Percentiles rank a stretch among this genome's conserved stretches.
phyloP scores from a whole-genome alignment of 2,329 filamentous ascomycete species.

The Canariomyces notabilis region DNA sequence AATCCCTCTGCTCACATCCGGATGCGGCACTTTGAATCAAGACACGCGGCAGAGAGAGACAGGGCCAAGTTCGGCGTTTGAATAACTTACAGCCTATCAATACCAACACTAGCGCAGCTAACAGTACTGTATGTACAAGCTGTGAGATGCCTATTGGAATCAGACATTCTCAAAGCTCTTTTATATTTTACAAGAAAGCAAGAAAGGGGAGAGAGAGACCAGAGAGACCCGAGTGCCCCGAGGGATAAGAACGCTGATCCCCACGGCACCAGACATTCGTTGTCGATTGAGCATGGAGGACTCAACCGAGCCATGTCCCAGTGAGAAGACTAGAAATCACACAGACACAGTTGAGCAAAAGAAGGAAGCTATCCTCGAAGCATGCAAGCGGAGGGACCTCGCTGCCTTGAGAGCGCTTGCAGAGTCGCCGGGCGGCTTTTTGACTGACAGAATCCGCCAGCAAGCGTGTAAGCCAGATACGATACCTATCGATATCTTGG shows the following conservation, averaged over 20 bases:
- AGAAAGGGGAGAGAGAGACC: neutral
- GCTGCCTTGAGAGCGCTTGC: conserved; percentile 53
- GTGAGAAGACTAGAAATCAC: conserved; percentile 13
- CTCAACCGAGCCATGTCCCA: conserved; percentile 1
- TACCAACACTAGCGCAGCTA: too few relatives aligned
- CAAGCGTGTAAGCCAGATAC: conserved; percentile 63
- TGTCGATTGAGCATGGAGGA: conserved; percentile 9
- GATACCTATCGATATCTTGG: neutral
- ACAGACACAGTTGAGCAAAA: conserved; percentile 29
- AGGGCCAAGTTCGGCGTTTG: neutral
- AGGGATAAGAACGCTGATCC: neutral
- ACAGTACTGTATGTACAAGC: neutral
- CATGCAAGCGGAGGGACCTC: conserved; percentile 56
- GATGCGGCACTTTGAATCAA: neutral
- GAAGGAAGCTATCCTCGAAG: conserved; percentile 48
- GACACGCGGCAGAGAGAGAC: conserved; percentile 10
- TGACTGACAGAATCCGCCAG: conserved; percentile 63
- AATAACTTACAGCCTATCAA: too few relatives aligned
- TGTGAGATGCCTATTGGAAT: neutral
- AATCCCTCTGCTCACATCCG: neutral
- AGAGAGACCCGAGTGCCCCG: too few relatives aligned
- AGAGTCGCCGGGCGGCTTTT: conserved; percentile 59
- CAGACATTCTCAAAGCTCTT: neutral
- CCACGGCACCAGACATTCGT: neutral
- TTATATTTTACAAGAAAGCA: neutral